phyloP scores from a whole-genome alignment of 1,284 basidiomycete species.

The Thecaphora thlaspeos region DNA sequence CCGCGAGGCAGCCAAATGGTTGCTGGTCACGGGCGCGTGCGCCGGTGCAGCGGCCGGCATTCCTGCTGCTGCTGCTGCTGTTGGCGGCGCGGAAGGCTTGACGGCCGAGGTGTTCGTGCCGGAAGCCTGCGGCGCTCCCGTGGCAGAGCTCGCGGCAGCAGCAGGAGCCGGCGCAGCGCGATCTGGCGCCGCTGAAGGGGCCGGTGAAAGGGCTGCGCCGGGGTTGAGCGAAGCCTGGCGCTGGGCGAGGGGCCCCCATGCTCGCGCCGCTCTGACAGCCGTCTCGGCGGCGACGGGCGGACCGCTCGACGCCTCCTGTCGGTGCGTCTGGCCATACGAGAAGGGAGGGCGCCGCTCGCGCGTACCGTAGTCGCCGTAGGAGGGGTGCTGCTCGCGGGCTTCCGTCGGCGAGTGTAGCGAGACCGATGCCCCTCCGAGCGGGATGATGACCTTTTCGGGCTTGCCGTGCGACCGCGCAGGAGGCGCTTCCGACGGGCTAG shows the following conservation, averaged over 20 bases:
- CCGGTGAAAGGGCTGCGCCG: slow-evolving; percentile 14
- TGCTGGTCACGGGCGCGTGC: too few species aligned
- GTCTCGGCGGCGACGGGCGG: slow-evolving; percentile 13
- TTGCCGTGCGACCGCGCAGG: slow-evolving; percentile 23
- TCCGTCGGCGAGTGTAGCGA: slow-evolving; percentile 33
- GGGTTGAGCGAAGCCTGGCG: slow-evolving; percentile 39
- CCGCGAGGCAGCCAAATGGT: too few species aligned
- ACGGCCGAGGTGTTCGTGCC: too few species aligned
- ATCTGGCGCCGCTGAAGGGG: slow-evolving; percentile 4
- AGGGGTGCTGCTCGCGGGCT: slow-evolving; percentile 15
- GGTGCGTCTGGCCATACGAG: background rate
- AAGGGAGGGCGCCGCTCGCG: background rate
- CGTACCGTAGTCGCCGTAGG: slow-evolving; percentile 12
- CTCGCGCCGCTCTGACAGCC: slow-evolving; percentile 16
- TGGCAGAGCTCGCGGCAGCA: background rate
- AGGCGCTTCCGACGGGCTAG: slow-evolving; percentile 5
- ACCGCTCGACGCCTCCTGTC: slow-evolving; percentile 10
- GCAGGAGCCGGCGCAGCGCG: slow-evolving; percentile 9
- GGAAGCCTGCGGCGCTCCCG: too few species aligned
- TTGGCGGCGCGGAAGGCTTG: too few species aligned
- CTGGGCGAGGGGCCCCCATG: slow-evolving; percentile 54
- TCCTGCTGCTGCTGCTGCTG: too few species aligned
- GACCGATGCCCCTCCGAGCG: slow-evolving; percentile 28
- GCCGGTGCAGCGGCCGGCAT: too few species aligned
- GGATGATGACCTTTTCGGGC: slow-evolving; percentile 36